Evolutionary conservation across 116 monocot genomes (phyloP).

Genomic region (Papilionanthe hybrid): DNA sequence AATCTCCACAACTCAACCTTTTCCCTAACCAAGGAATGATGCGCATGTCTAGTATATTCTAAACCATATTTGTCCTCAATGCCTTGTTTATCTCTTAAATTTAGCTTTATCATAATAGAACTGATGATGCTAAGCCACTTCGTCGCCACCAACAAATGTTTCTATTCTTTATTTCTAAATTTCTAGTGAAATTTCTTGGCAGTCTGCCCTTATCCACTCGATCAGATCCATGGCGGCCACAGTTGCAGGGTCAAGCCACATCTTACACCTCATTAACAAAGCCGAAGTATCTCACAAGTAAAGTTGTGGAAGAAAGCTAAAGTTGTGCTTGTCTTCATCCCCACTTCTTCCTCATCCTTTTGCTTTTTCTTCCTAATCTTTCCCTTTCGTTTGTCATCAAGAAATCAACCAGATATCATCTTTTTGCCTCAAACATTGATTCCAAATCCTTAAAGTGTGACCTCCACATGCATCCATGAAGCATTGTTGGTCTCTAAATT

Average conservation of each 20-base stretch:
- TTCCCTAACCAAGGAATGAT: neutral
- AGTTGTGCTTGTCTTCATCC: slow-evolving; percentile 47
- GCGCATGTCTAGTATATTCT: neutral
- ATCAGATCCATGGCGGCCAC: neutral
- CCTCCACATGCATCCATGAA: slow-evolving; percentile 27
- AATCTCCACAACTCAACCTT: neutral
- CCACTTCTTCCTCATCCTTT: slow-evolving; percentile 24
- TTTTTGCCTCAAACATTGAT: slow-evolving; percentile 8
- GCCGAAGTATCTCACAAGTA: slow-evolving; percentile 3
- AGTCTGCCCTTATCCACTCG: neutral
- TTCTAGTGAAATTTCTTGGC: neutral
- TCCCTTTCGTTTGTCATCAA: slow-evolving; percentile 18
- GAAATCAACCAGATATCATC: slow-evolving; percentile 6
- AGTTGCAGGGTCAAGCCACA: no score
- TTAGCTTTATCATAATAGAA: neutral
- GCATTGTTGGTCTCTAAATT: slow-evolving; percentile 11
- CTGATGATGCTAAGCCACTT: neutral
- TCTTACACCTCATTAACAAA: neutral
- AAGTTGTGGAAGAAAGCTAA: slow-evolving; percentile 29
- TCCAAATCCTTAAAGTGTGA: slow-evolving; percentile 1
- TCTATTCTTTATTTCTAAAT: no score
- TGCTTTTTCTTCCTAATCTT: slow-evolving; percentile 17
- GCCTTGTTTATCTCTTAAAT: neutral
- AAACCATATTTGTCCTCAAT: neutral
- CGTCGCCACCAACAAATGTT: no score